Percentiles rank a stretch among this genome's conserved stretches.
Conservation (phyloP, 352 stramenopile genomes). For the Globisporangium echinulatum region DNA sequence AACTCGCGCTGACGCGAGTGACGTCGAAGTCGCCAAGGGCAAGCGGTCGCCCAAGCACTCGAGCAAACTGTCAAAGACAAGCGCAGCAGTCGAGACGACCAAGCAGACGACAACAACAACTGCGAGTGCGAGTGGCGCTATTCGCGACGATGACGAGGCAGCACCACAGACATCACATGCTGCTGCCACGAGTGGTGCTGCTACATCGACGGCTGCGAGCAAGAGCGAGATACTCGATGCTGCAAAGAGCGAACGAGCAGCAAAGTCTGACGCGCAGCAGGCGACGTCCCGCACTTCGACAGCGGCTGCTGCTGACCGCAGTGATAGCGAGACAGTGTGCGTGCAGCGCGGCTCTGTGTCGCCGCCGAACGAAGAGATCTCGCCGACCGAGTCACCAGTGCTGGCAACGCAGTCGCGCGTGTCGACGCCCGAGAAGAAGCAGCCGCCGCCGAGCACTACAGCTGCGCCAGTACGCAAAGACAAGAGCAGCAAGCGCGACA, state of each 20-base stretch:
- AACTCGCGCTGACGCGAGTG: constrained; percentile 7
- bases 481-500: constrained; percentile 21
- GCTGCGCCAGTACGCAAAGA: constrained; percentile 30
- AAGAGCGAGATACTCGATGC: too few relatives aligned
- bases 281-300: neutral
- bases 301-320: neutral
- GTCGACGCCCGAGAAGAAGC: constrained; percentile 1
- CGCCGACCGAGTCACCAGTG: constrained; percentile 6
- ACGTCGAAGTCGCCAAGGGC: constrained; percentile 9
- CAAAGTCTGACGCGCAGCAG: neutral
- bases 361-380: constrained; percentile 12
- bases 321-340: neutral
- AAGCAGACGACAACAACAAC: neutral
- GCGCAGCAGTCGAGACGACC: neutral
- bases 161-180: too few relatives aligned
- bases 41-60: constrained; percentile 13
- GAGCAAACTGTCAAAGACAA: constrained; percentile 1
- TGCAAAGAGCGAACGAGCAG: too few relatives aligned
- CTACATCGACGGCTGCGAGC: too few relatives aligned
- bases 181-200: too few relatives aligned
- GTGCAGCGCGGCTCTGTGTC: constrained; percentile 1
- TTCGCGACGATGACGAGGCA: too few relatives aligned
- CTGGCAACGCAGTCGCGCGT: neutral
- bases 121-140: too few relatives aligned
- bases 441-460: neutral